Base-by-base conservation (phyloP, 306 rosid species). In the Astragalus glycyphyllos region DNA sequence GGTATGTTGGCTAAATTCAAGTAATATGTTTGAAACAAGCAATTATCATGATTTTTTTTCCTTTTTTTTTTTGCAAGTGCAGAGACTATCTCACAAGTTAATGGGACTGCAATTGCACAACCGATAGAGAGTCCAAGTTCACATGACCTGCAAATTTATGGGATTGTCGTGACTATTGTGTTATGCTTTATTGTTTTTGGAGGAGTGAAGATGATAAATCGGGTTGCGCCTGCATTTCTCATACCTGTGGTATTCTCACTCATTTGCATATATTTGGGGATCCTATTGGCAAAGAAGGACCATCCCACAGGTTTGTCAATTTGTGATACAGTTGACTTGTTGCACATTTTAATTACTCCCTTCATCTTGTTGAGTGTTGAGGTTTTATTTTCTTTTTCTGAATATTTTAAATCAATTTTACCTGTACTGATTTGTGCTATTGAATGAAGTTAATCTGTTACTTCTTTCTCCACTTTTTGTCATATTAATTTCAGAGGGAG, bases 171-270 rank as follows among this genome's bases (percentile, higher is more conserved):
- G 86, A 91, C 99, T n/a, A 87, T 95, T 65, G 3, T 95, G 41
- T 84, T 95, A 58, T 91, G 97, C 92, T 91, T 95, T 82, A 74
- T 95, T 82, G 99, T 95, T 70, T 95, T 95, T 84, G 99, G 99
- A 74, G 99, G 99, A 58, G 99, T 91, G 72, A 95, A 87, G 84
- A 95, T 95, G 78, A 95, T 95, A 74, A 95, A 95, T 77, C 87
- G 97, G 86, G 99, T 95, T 77, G 99, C 99, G 0, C 99, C 99
- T 61, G 96, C 99, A 53, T 91, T 95, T 81, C 97, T 95, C 55
- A 73, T 95, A 69, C 92, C 99, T 54, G 99, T 91, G 74, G 41
- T 95, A 76, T 83, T 95, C 85, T 95, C 99, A 4, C 73, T 95
- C 49, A 4, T 82, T 70, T 86, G 91, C 92, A 95, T 95, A 75